phyloP scores from a whole-genome alignment of 2,329 filamentous ascomycete genomes.

The Xylariaceae sp. region DNA sequence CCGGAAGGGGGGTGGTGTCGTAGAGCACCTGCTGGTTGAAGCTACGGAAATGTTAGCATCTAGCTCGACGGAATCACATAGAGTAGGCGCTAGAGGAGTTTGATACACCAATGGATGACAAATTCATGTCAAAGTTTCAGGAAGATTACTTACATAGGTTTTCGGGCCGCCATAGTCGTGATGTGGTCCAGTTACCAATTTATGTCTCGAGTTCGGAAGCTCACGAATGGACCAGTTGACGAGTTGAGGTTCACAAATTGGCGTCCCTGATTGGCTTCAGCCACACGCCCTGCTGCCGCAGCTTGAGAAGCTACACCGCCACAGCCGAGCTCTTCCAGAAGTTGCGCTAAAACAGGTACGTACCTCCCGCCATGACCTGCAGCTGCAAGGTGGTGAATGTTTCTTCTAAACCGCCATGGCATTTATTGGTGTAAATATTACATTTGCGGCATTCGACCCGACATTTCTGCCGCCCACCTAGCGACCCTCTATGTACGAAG shows the following conservation, averaged over 20 bases:
- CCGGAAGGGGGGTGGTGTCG: slow-evolving; percentile 93
- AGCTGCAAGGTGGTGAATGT: too few species aligned
- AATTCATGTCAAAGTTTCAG: neutral
- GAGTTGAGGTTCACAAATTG: slow-evolving; percentile 27
- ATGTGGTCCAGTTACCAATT: slow-evolving; percentile 14
- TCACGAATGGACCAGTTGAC: slow-evolving; percentile 21
- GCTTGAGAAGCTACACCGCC: slow-evolving; percentile 3
- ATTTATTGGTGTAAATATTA: too few species aligned
- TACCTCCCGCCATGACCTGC: neutral
- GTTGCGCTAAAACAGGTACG: too few species aligned
- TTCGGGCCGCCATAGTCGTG: slow-evolving; percentile 55
- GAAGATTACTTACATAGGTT: slow-evolving; percentile 47
- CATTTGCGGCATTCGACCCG: too few species aligned
- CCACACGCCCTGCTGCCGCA: slow-evolving; percentile 10
- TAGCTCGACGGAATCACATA: neutral
- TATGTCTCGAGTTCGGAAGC: slow-evolving; percentile 18
- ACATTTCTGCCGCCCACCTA: too few species aligned
- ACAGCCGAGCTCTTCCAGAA: slow-evolving; percentile 2
- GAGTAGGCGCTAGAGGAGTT: neutral
- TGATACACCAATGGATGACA: slow-evolving; percentile 11
- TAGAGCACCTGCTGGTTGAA: slow-evolving; percentile 93
- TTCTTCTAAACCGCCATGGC: too few species aligned
- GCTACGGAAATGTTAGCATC: slow-evolving; percentile 43
- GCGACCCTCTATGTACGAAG: too few species aligned
- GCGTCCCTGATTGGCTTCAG: slow-evolving; percentile 28